phyloP scores from a whole-genome alignment of 192 early-diverging fungal species.

The Backusella tarrabulga region DNA sequence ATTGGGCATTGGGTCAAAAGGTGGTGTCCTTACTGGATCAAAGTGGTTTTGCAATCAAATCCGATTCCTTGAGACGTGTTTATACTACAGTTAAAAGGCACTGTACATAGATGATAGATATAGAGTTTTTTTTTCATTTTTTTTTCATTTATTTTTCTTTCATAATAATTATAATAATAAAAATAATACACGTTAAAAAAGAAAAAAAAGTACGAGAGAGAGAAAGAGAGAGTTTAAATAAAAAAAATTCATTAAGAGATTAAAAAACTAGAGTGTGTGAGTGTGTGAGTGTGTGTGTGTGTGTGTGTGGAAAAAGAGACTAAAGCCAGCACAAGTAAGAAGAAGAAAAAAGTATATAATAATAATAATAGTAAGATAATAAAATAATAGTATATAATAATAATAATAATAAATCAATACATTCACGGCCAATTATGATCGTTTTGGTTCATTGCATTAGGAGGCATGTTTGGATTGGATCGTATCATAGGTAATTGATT shows the following conservation, averaged over 20 bases:
- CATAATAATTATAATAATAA: not conserved
- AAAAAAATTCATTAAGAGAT: not conserved
- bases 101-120: not conserved
- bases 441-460: not conserved
- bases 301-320: not conserved
- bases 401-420: not conserved
- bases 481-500: constrained; percentile 3
- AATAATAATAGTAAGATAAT: not conserved
- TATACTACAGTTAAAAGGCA: constrained; percentile 18
- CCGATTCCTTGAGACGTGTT: constrained; percentile 5
- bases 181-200: not conserved
- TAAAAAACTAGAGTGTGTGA: not conserved
- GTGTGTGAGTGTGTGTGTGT: not conserved
- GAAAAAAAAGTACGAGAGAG: not conserved
- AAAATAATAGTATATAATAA: not conserved
- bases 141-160: not conserved
- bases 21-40: constrained; percentile 14
- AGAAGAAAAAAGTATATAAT: not conserved
- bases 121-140: not conserved
- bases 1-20: constrained; percentile 9
- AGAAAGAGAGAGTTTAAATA: not conserved
- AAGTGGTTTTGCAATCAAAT: constrained; percentile 20
- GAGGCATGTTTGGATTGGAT: not conserved
- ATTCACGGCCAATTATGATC: not conserved
- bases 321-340: not conserved